Conservation (phyloP, 1,284 basidiomycete genomes). For the Sporisorium iseilematis-ciliati region DNA sequence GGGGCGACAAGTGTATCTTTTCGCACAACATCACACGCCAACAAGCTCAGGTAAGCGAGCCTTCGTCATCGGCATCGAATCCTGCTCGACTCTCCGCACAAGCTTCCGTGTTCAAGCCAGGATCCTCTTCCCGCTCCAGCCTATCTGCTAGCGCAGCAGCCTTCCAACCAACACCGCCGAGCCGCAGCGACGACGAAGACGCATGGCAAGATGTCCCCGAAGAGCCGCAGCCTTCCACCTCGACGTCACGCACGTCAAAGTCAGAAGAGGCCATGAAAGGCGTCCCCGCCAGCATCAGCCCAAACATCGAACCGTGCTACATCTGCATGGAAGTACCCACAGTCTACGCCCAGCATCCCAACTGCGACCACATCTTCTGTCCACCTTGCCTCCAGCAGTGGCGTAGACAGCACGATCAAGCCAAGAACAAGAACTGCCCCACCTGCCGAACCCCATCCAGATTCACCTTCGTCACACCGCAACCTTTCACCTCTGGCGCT, state of each 20-base stretch:
- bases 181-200: conserved; percentile 7
- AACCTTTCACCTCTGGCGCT: conserved; percentile 19
- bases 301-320: conserved; percentile 26
- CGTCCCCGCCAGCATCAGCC: conserved; percentile 15
- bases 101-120: conserved; percentile 14
- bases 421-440: conserved; percentile 43
- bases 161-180: conserved; percentile 9
- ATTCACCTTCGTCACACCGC: conserved; percentile 39
- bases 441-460: conserved; percentile 27
- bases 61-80: not conserved
- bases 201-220: conserved; percentile 12
- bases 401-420: conserved; percentile 24
- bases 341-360: conserved; percentile 37
- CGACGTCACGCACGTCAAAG: not conserved
- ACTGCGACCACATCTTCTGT: conserved; percentile 53
- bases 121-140: not conserved
- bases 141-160: conserved; percentile 23
- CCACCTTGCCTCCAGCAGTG: conserved; percentile 35
- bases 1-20: conserved; percentile 39
- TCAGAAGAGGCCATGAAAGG: conserved; percentile 5
- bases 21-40: conserved; percentile 19
- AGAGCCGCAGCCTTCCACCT: not conserved
- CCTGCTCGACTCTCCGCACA: conserved; percentile 14
- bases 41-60: not conserved
- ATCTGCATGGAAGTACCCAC: conserved; percentile 50